Conservation (phyloP, 441 rosid genomes). For the Jatropha multifida region DNA sequence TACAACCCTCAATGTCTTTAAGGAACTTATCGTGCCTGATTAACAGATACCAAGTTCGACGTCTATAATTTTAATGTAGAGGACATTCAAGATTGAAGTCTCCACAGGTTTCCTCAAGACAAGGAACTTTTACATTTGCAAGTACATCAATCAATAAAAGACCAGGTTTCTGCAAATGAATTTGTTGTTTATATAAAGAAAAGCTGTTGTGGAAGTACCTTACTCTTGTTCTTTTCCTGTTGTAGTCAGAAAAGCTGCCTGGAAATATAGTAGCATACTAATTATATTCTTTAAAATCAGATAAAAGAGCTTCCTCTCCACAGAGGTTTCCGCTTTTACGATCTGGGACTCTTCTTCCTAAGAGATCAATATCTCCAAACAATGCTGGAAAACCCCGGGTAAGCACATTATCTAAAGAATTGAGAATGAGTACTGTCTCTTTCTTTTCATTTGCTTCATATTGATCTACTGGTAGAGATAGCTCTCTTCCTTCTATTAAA, state of each 20-base stretch:
- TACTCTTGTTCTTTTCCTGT: not conserved
- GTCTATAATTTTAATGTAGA: conserved; percentile 28
- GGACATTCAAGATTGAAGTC: conserved; percentile 26
- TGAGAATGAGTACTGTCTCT: not conserved
- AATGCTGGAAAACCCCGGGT: conserved; percentile 34
- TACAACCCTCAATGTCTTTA: not conserved
- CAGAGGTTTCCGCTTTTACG: conserved; percentile 41
- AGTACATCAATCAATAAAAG: conserved; percentile 33
- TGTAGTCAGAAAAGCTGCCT: not conserved
- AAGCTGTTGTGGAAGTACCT: not conserved
- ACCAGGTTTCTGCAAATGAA: conserved; percentile 31
- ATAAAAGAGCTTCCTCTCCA: conserved; percentile 55
- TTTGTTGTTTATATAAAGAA: not conserved
- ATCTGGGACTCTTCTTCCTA: conserved; percentile 48
- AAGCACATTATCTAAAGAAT: conserved; percentile 15
- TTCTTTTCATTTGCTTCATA: not conserved
- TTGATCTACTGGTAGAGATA: too few species aligned
- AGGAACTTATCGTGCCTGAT: conserved; percentile 9
- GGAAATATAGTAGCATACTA: not conserved
- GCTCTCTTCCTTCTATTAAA: too few species aligned
- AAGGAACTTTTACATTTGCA: conserved; percentile 39
- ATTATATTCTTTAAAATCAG: conserved; percentile 29
- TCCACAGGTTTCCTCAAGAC: conserved; percentile 35
- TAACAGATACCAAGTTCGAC: not conserved
- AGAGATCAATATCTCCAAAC: conserved; percentile 60